Percentiles rank a stretch among this genome's conserved stretches.
phyloP scores from a whole-genome alignment of 805 yeast genomes.

The Candida nitratophila region DNA sequence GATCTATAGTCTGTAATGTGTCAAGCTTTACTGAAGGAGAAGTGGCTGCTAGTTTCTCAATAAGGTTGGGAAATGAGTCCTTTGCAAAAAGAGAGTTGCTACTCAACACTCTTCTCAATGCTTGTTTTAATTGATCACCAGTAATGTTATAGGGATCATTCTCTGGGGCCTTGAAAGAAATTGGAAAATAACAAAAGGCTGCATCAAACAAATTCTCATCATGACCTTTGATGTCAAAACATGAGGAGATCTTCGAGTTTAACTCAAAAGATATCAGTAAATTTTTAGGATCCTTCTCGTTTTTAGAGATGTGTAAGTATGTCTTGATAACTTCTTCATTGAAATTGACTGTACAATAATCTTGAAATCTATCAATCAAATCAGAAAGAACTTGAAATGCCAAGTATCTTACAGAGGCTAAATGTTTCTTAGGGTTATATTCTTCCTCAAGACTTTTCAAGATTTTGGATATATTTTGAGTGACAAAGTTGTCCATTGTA shows the following conservation, averaged over 20 bases:
- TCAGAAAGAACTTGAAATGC: constrained; percentile 45
- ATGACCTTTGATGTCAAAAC: constrained; percentile 33
- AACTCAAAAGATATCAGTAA: constrained; percentile 62
- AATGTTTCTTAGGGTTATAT: constrained; percentile 50
- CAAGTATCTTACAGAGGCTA: constrained; percentile 56
- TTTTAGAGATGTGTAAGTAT: constrained; percentile 64
- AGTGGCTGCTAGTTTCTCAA: constrained; percentile 75
- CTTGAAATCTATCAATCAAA: constrained; percentile 24
- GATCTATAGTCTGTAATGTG: constrained; percentile 53
- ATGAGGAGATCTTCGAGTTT: constrained; percentile 37
- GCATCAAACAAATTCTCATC: constrained; percentile 76
- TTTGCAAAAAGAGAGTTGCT: constrained; percentile 57
- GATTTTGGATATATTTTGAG: constrained; percentile 29
- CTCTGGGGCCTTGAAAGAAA: constrained; percentile 86
- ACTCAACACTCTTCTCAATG: constrained; percentile 56
- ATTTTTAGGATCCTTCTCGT: constrained; percentile 94
- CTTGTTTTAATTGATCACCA: constrained; percentile 57
- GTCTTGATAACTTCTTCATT: constrained; percentile 42
- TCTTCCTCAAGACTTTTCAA: constrained; percentile 27
- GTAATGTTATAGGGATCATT: constrained; percentile 85
- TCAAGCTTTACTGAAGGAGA: constrained; percentile 70
- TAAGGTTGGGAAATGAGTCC: constrained; percentile 68
- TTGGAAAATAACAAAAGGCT: constrained; percentile 93
- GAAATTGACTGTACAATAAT: constrained; percentile 13
- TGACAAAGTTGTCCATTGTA: constrained; percentile 40